phyloP scores from a whole-genome alignment of 768 basidiomycete species.

The Suillus ampliporus region DNA sequence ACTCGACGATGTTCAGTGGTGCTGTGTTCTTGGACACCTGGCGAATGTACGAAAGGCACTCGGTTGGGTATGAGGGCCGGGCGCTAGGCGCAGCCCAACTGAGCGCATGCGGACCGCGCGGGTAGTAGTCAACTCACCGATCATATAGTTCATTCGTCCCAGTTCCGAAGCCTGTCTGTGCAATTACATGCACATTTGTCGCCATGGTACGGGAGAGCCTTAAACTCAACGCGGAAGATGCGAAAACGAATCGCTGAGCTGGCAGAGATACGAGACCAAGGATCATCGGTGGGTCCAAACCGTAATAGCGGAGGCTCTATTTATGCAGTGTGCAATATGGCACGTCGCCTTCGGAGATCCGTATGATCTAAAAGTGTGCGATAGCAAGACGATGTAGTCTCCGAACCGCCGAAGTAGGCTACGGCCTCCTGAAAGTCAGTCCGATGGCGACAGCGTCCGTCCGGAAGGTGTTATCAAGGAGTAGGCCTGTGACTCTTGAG shows the following conservation, averaged over 20 bases:
- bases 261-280: not conserved
- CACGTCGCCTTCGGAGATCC: not conserved
- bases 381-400: not conserved
- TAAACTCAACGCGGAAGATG: not conserved
- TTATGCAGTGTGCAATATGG: not conserved
- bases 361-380: not conserved
- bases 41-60: slow-evolving; percentile 66
- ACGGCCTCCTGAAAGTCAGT: not conserved
- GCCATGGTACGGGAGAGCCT: slow-evolving; percentile 30
- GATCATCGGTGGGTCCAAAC: slow-evolving; percentile 1
- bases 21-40: slow-evolving; percentile 42
- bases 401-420: not conserved
- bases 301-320: not conserved
- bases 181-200: slow-evolving; percentile 61
- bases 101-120: not conserved
- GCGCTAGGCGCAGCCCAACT: slow-evolving; percentile 48
- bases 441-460: too few relatives aligned
- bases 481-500: too few relatives aligned
- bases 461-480: too few relatives aligned
- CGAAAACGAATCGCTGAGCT: not conserved
- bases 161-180: slow-evolving; percentile 72
- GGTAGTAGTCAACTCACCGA: slow-evolving; percentile 44
- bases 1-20: slow-evolving; percentile 75
- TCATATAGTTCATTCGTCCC: slow-evolving; percentile 89
- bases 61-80: slow-evolving; percentile 81